phyloP scores from a whole-genome alignment of 2,329 filamentous ascomycete genomes.

The Trichoderma brevicompactum region DNA sequence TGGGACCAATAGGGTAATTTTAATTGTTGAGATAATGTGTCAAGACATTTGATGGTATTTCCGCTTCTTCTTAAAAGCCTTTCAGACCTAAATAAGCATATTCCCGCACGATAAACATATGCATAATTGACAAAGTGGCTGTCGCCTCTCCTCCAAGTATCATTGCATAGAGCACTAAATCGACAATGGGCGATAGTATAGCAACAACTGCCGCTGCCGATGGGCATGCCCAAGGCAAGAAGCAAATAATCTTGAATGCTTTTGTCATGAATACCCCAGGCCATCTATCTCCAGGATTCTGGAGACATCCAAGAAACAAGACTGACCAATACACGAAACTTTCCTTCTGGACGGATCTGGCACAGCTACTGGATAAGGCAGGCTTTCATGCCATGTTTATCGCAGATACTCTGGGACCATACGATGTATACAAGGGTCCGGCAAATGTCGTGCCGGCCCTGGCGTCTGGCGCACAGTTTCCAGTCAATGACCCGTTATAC shows the following conservation, averaged over 20 bases:
- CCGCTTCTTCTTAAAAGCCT: background rate
- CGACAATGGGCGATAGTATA: constrained; percentile 6
- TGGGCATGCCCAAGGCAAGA: constrained; percentile 6
- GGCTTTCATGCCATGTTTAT: constrained; percentile 68
- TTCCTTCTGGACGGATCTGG: constrained; percentile 65
- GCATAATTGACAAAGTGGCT: background rate
- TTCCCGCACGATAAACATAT: background rate
- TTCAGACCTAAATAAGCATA: background rate
- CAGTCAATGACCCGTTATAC: constrained; percentile 63
- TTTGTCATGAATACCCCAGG: constrained; percentile 27
- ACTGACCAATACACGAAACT: constrained; percentile 64
- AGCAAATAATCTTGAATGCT: constrained; percentile 27
- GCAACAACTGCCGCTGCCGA: background rate
- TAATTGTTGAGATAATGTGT: constrained; percentile 4
- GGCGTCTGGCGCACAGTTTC: constrained; percentile 65
- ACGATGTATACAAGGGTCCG: constrained; percentile 65
- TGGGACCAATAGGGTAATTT: background rate
- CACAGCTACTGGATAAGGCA: constrained; percentile 64
- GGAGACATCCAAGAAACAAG: constrained; percentile 36
- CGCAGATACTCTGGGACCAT: constrained; percentile 67
- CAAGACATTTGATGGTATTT: background rate
- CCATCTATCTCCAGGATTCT: constrained; percentile 25
- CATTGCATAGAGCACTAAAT: background rate
- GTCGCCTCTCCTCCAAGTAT: background rate
- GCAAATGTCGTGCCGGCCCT: constrained; percentile 61